A percentile compares a stretch with the other conserved stretches of the same genome.
Evolutionary conservation across 75 land plant species (phyloP).

Genomic region (Pinus albicaulis): DNA sequence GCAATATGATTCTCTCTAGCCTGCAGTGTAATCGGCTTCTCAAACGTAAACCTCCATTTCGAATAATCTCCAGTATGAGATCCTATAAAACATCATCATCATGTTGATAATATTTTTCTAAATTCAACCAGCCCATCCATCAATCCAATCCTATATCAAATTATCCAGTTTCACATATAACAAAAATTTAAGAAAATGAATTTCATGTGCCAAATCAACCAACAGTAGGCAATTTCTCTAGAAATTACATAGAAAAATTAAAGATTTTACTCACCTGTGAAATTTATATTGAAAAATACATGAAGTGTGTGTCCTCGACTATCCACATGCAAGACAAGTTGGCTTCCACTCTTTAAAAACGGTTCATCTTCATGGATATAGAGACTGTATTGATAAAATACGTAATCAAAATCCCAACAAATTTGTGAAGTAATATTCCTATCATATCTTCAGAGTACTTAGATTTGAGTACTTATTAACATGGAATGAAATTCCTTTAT

Average conservation of each 20-base stretch:
- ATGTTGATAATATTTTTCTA: slow-evolving; percentile 22
- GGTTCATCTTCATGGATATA: slow-evolving; percentile 21
- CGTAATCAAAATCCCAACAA: too few relatives aligned
- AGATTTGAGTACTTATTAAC: too few relatives aligned
- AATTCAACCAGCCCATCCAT: too few relatives aligned
- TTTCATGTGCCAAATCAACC: background rate
- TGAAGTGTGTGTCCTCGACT: slow-evolving; percentile 39
- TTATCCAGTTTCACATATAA: background rate
- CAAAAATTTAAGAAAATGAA: background rate
- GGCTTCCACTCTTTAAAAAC: slow-evolving; percentile 4
- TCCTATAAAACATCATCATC: slow-evolving; percentile 62
- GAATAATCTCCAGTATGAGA: slow-evolving; percentile 16
- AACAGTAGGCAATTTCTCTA: background rate
- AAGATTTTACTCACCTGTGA: slow-evolving; percentile 25
- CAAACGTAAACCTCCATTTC: slow-evolving; percentile 11
- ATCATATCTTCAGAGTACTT: too few relatives aligned
- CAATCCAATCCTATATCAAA: background rate
- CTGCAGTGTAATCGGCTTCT: slow-evolving; percentile 26
- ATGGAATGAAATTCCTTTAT: too few relatives aligned
- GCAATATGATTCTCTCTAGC: slow-evolving; percentile 43
- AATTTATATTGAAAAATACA: slow-evolving; percentile 48
- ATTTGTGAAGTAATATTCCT: too few relatives aligned
- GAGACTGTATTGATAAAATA: slow-evolving; percentile 16
- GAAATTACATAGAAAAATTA: too few relatives aligned
- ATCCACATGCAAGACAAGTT: slow-evolving; percentile 9